Percentiles rank a stretch among this genome's conserved stretches.
Conservation (phyloP, 192 early-diverging fungal genomes). For the Umbelopsis sp. region DNA sequence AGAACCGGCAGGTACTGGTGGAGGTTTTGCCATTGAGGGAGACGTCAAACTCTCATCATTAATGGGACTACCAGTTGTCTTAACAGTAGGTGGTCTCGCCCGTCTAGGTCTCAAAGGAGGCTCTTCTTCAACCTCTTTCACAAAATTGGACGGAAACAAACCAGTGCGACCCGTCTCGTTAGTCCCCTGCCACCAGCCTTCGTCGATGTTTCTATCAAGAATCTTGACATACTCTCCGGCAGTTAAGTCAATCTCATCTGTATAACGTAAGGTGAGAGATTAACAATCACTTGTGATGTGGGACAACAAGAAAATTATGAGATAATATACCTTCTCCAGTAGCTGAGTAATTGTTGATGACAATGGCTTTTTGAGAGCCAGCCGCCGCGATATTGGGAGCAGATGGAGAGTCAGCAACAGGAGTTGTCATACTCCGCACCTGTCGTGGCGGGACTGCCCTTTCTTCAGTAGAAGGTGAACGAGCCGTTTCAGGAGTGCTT, state of each 20-base stretch:
- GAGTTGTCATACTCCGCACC: neutral
- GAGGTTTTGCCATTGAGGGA: constrained; percentile 23
- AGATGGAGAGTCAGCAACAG: neutral
- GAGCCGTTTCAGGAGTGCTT: too few relatives aligned
- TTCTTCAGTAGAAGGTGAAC: too few relatives aligned
- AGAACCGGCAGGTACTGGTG: constrained; percentile 33
- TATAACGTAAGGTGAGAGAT: neutral
- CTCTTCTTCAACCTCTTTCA: constrained; percentile 47
- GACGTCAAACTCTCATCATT: neutral
- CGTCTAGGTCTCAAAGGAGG: constrained; percentile 32
- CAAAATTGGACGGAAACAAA: constrained; percentile 55
- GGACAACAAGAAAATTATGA: neutral
- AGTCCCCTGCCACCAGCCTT: constrained; percentile 58
- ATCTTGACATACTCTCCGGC: constrained; percentile 49
- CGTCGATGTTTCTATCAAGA: constrained; percentile 50
- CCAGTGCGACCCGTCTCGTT: constrained; percentile 51
- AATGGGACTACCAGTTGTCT: constrained; percentile 10
- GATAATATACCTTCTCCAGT: constrained; percentile 44
- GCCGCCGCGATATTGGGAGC: neutral
- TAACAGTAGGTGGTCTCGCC: constrained; percentile 34
- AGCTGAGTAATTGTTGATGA: constrained; percentile 51
- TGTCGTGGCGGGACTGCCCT: neutral
- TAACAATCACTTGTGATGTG: too few relatives aligned
- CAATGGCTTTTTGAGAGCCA: constrained; percentile 46
- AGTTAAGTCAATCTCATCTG: constrained; percentile 53